Percentiles rank a stretch among this genome's conserved stretches.
Evolutionary conservation across 148 eudicot species (phyloP).

Genomic region (Persicaria maculosa): DNA sequence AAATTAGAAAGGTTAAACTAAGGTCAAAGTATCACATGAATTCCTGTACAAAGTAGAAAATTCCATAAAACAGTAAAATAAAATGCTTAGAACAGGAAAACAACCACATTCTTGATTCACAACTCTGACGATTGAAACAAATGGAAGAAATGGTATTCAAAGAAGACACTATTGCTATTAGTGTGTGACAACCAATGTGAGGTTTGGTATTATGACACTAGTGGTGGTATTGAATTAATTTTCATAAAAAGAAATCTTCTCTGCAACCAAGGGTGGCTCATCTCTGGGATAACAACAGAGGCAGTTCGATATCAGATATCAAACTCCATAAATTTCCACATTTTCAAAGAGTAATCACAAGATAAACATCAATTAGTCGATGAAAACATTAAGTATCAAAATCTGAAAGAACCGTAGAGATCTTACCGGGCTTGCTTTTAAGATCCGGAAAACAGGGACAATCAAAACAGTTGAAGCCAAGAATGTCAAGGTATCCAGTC

Average conservation of each 20-base stretch:
- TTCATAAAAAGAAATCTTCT: too few relatives aligned
- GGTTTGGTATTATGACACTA: too few relatives aligned
- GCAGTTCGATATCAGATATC: background rate
- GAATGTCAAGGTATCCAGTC: slow-evolving; percentile 93
- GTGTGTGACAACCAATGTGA: too few relatives aligned
- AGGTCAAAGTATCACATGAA: background rate
- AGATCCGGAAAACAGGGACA: slow-evolving; percentile 72
- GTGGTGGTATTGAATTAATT: too few relatives aligned
- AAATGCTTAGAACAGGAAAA: background rate
- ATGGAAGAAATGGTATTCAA: background rate
- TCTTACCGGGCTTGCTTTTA: slow-evolving; percentile 96
- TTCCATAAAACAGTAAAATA: background rate
- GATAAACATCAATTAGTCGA: background rate
- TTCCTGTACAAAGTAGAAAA: slow-evolving; percentile 9
- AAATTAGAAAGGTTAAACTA: background rate
- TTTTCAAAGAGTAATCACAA: background rate
- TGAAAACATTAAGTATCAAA: slow-evolving; percentile 1
- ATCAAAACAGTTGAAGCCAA: slow-evolving; percentile 82
- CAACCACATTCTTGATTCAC: background rate
- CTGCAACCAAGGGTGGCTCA: too few relatives aligned
- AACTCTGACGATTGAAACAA: background rate
- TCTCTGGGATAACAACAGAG: too few relatives aligned
- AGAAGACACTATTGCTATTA: too few relatives aligned
- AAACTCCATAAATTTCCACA: background rate
- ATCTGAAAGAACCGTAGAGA: background rate